A percentile compares a stretch with the other conserved stretches of the same genome.
Evolutionary conservation across 352 stramenopile species (phyloP).

Genomic region (Phytophthora fragariae): DNA sequence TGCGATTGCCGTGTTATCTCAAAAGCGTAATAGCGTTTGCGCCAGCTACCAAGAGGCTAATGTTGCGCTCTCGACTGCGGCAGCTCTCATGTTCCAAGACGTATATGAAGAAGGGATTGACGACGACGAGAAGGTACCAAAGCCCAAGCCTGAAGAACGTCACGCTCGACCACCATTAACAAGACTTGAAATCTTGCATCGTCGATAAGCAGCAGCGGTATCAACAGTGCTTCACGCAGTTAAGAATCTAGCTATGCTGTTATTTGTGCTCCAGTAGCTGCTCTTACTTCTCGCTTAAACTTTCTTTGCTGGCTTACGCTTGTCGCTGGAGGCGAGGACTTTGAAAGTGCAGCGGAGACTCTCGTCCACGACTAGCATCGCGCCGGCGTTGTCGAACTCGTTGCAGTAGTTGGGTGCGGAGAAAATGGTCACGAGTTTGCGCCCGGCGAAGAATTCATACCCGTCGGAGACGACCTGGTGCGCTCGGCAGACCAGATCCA

Average conservation of each 20-base stretch:
- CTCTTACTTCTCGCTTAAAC: not conserved
- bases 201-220: constrained; percentile 2
- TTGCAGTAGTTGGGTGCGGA: constrained; percentile 99
- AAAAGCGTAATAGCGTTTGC: constrained; percentile 53
- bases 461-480: constrained; percentile 99
- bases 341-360: constrained; percentile 84
- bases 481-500: constrained; percentile 98
- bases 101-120: constrained; percentile 16
- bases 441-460: constrained; percentile 99
- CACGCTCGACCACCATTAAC: constrained; percentile 31
- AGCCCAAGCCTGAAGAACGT: constrained; percentile 31
- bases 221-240: not conserved
- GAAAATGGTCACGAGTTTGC: constrained; percentile 99
- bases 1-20: constrained; percentile 53
- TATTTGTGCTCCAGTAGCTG: constrained; percentile 1
- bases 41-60: constrained; percentile 47
- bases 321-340: constrained; percentile 80
- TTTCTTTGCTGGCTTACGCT: constrained; percentile 63
- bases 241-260: constrained; percentile 1
- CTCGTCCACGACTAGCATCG: constrained; percentile 84
- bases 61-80: constrained; percentile 30
- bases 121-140: constrained; percentile 11
- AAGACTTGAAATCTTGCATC: constrained; percentile 40
- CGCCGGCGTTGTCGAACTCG: constrained; percentile 99
- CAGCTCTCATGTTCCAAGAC: constrained; percentile 34